Base-by-base conservation (phyloP, 2,329 filamentous ascomycete species). In the Diaporthe sp. region DNA sequence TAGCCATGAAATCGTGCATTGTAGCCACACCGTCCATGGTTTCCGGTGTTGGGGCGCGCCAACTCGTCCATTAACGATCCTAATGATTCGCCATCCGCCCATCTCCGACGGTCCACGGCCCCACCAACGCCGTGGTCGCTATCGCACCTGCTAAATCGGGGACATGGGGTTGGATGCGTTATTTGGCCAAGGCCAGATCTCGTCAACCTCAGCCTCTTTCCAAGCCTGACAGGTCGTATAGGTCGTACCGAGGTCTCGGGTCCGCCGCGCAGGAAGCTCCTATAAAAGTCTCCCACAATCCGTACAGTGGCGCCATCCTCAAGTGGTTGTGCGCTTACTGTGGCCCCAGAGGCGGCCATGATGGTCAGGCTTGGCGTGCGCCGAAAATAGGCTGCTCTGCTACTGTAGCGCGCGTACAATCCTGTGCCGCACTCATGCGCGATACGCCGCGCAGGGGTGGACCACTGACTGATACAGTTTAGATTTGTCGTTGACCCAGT, bases 61-160 rank as follows among this genome's bases (percentile, higher is more conserved):
- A 34, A 55, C 49, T 53, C 31, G 19, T n/a, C 25, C 12, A 53
- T n/a, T 55, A 15, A 55, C 65, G 65, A 70, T 70, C 65, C 49
- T 55, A n/a, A 55, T 28, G 65, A 70, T 42, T 22, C 65, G 34
- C 49, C 49, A 55, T 70, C 65, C 34, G 65, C 65, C 17, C n/a
- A 55, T 68, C 34, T 70, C 46, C 65, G 65, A 31, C n/a, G 49
- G 65, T 70, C 65, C 65, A 70, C 49, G 65, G 49, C 65, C 65
- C 65, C 65, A 70, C 65, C 34, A 42, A 28, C 49, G n/a, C 34
- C 49, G 12, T 34, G n/a, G 34, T 37, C 31, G 65, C 19, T 42
- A 15, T 42, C n/a, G n/a, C 22, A 19, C 25, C 22, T 55, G 49
- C 49, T 55, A 55, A 70, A 55, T 70, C 49, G 10, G 34, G 65